These are phyloP conservation scores for Pouteria campechiana DNA, from an alignment of 179 eudicot species.

Conservation along the genomic window DNA sequence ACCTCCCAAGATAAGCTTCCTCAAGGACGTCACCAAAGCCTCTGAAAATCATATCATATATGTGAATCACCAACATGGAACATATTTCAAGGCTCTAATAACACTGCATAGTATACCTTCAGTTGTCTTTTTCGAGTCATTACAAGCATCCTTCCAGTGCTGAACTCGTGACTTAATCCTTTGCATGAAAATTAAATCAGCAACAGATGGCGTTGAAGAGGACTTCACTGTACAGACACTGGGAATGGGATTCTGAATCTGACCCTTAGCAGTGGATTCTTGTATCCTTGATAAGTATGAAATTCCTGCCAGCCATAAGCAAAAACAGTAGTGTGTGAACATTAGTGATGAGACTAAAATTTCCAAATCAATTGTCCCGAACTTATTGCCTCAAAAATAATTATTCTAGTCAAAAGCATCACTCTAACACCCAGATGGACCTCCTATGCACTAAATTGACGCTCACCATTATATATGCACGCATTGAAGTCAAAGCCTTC, in stretches of 20 bases:
- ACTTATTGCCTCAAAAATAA: too few species aligned
- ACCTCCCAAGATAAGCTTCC: conserved; percentile 53
- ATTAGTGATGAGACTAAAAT: too few species aligned
- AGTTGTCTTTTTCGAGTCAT: conserved; percentile 18
- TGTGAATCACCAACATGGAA: too few species aligned
- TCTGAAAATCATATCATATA: conserved; percentile 54
- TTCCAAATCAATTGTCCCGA: too few species aligned
- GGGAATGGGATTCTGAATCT: conserved; percentile 25
- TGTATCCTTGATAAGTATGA: conserved; percentile 89
- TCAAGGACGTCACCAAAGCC: conserved; percentile 50
- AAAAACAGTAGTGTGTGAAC: too few species aligned
- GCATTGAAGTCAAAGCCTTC: conserved; percentile 91
- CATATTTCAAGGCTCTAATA: too few species aligned
- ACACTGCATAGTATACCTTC: conserved; percentile 77
- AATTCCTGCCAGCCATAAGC: conserved; percentile 42
- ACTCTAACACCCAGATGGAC: background rate
- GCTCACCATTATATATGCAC: conserved; percentile 79
- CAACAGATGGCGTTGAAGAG: conserved; percentile 41
- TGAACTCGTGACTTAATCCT: conserved; percentile 63
- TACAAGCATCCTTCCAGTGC: conserved; percentile 58
- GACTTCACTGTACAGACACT: conserved; percentile 22
- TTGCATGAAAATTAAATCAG: conserved; percentile 59
- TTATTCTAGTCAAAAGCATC: too few species aligned
- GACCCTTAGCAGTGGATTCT: conserved; percentile 47
- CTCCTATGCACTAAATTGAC: background rate